Evolutionary conservation across 441 rosid genomes (phyloP), one percentile per base, ranked within the genome.

Genomic region (Erysimum cheiri): DNA sequence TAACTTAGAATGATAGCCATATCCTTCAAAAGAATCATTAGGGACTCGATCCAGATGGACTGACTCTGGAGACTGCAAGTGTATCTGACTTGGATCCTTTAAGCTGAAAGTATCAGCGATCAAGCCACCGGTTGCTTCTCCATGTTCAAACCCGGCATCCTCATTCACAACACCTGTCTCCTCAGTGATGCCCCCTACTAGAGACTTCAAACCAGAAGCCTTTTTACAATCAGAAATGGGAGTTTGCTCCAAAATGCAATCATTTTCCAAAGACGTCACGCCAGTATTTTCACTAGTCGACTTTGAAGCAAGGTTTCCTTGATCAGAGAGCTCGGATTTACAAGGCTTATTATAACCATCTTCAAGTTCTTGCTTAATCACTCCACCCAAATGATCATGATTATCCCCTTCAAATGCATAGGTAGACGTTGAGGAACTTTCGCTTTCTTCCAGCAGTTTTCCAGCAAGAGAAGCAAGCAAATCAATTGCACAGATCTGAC

Each of bases 401-500:
- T 81, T 80, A 48, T 82, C 80, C 60, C 84, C 86, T 57, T 81
- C 90, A 2, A 83, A 88, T 47, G 89, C 87, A 75, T 80, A 81
- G 59, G 86, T 81, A 39, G 88, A 86, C 29, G 91, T 84, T 31
- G 88, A 78, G 48, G 90, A 86, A 67, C 88, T 80, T 65, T 86
- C 89, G 9, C 80, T 77, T 82, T 85, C 89, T 81, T 85, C 84
- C 68, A 88, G 67, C 41, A 88, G 43, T 79, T 86, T 82, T 41
- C 85, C 87, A 50, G 91, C 93, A 33, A 88, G 65, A 60, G 26
- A 63, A 60, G 93, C 93, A 4, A 86, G 84, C 75, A 88, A 74
- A 71, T 88, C 93, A 31, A 88, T 76, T 10, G 85, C 84, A 64
- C 84, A 83, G 48, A 80, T 61, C 70, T 78, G 48, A 62, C 59